Percentiles rank a stretch among this genome's conserved stretches.
Conservation (phyloP, 352 stramenopile genomes). For the Blastocystis sp. region DNA sequence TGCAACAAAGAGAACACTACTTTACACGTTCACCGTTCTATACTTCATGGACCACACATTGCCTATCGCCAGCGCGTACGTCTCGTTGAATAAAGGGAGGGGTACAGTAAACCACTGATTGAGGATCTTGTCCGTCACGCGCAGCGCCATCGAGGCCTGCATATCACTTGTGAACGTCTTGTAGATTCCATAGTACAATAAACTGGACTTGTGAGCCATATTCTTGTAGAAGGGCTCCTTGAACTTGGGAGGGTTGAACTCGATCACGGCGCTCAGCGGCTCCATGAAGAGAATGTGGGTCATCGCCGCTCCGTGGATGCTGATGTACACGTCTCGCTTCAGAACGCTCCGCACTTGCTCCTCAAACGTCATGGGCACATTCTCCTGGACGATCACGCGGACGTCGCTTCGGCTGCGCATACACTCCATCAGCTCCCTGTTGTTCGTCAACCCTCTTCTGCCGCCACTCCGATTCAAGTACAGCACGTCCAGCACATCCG, state of each 20-base stretch:
- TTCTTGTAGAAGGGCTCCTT: slow-evolving; percentile 59
- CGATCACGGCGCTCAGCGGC: slow-evolving; percentile 43
- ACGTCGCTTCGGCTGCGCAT: not conserved
- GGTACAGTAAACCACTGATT: slow-evolving; percentile 67
- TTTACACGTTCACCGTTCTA: slow-evolving; percentile 27
- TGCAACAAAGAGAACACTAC: not conserved
- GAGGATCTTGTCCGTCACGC: slow-evolving; percentile 40
- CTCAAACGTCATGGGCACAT: slow-evolving; percentile 24
- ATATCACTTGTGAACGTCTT: slow-evolving; percentile 42
- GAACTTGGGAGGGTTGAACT: slow-evolving; percentile 69
- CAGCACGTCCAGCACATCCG: slow-evolving; percentile 1
- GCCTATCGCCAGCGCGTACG: slow-evolving; percentile 1
- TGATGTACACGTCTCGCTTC: slow-evolving; percentile 56
- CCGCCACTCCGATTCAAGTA: slow-evolving; percentile 51
- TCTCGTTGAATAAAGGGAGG: slow-evolving; percentile 29
- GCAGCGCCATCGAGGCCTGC: slow-evolving; percentile 34
- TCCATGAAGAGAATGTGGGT: slow-evolving; percentile 70
- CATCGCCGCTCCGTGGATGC: slow-evolving; percentile 59
- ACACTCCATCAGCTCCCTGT: slow-evolving; percentile 2
- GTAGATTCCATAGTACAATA: slow-evolving; percentile 63
- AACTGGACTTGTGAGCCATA: slow-evolving; percentile 25
- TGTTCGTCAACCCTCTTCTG: not conserved
- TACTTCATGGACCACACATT: slow-evolving; percentile 70
- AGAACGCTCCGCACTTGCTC: slow-evolving; percentile 44
- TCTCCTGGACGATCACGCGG: not conserved